Evolutionary conservation across 75 land plant species (phyloP), one percentile per base, ranked within the genome.

Genomic region (Pinus albicaulis): DNA sequence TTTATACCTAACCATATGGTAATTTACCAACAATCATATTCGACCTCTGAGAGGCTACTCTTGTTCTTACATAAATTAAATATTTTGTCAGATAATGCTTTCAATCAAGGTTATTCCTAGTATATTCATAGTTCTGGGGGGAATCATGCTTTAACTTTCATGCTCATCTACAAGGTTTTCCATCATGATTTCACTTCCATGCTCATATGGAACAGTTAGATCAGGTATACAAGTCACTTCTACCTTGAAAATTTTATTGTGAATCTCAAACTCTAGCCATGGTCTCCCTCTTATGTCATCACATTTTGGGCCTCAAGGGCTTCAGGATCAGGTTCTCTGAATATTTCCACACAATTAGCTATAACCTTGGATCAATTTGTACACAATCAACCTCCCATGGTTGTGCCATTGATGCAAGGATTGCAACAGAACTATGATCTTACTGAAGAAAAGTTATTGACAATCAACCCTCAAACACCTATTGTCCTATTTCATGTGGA

Each of bases 211-310:
- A 80, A 72, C 74, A 52, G 77, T 76, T n/a, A 56, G 65, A 79
- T 80, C 72, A 60, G 77, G 79, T 74, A 57, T 63, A 58, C 74
- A 81, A 48, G 64, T 76, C 26, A 76, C 77, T 57, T 87, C 90
- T 71, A 13, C 71, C 0, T 82, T 82, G 64, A 81, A 86, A 34
- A 79, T 80, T 79, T 80, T 83, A 55, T 31, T 81, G 55, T 85
- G 82, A 75, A 88, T 78, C 79, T 70, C 92, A 6, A 87, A 92
- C 91, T 87, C 95, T 63, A 77, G 84, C 84, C 82, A 95, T 95
- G 98, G 95, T 95, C 98, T 95, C 98, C 92, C 98, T 95, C 98
- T 95, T 95, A 95, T 93, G 98, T 95, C 98, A 95, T 87, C 89
- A 73, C 90, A 87, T 62, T 78, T 82, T 94, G 91, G 98, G 81